Base-by-base conservation (phyloP, 805 yeast species). In the Maudiozyma barnettii region DNA sequence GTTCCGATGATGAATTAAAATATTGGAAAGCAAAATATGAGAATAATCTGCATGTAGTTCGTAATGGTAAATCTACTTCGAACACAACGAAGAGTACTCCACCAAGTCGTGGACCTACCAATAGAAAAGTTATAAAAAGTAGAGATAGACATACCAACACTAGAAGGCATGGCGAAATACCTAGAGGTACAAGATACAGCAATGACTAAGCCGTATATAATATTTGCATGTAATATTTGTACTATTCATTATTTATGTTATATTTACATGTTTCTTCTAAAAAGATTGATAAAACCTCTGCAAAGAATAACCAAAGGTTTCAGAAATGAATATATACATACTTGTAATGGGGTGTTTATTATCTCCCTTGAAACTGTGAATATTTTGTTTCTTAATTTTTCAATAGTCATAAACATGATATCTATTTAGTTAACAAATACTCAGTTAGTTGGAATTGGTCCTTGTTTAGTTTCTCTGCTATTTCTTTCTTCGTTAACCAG, bases 401-500 rank as follows among this genome's bases (percentile, higher is more conserved):
- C 30, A 4, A 12, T 12, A 3, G 2, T 26, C 30, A 26, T 12
- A 26, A 26, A 26, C 30, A 26, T 9, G 10, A 3, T 26, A 10
- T 35, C 19, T 41, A 39, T 36, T 49, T 41, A 20, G 72, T 61
- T 45, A 71, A 58, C 48, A 73, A 52, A 51, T 60, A 67, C 39
- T 62, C 71, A 41, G 84, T 73, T 49, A 78, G 73, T 19, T 70
- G 59, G 60, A 65, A 89, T 64, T 87, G 88, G 35, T 69, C 72
- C 22, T 61, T 54, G 39, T 70, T 69, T 47, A 85, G 79, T 47
- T 69, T 65, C 19, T 73, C 70, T 51, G 70, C 64, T 46, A 88
- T 71, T 67, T 91, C 99, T 43, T 84, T 87, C 60, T 80, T 85
- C 29, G 87, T 77, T 56, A 89, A 73, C 99, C 99, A 91, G 57